Conservation (phyloP, 768 basidiomycete genomes). For the Tylopilus sp. region DNA sequence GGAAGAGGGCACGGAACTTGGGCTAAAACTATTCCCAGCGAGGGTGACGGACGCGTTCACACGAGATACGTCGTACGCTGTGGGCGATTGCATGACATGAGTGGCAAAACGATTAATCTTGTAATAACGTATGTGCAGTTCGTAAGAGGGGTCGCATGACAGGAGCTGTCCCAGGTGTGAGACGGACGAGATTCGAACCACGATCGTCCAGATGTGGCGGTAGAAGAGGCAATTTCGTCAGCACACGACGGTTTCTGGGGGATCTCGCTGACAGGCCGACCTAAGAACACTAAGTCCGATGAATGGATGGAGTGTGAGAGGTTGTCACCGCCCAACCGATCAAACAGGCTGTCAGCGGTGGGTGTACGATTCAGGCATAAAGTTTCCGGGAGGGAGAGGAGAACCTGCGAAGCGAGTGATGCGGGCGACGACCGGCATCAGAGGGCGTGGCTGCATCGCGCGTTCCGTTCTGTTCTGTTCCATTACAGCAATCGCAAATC, state of each 20-base stretch:
- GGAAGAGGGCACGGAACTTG: constrained; percentile 14
- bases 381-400: constrained; percentile 27
- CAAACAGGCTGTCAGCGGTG: too few relatives aligned
- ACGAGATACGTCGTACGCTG: too few relatives aligned
- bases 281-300: constrained; percentile 11
- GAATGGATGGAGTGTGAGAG: too few relatives aligned
- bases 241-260: constrained; percentile 16
- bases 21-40: constrained; percentile 19
- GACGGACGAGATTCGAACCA: constrained; percentile 11
- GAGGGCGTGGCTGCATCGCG: constrained; percentile 17
- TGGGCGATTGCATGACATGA: too few relatives aligned
- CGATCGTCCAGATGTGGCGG: constrained; percentile 19
- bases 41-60: too few relatives aligned
- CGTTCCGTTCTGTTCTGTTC: constrained; percentile 8
- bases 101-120: constrained; percentile 12
- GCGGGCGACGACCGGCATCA: constrained; percentile 20
- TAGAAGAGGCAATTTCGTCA: constrained; percentile 9
- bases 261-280: constrained; percentile 17
- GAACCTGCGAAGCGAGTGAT: constrained; percentile 25
- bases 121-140: not conserved
- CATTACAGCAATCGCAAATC: constrained; percentile 27
- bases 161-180: constrained; percentile 25
- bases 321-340: constrained; percentile 5
- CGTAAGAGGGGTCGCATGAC: too few relatives aligned
- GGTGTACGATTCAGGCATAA: constrained; percentile 25